Percentiles rank a stretch among this genome's conserved stretches.
These are phyloP conservation scores for Stagonosporopsis cucurbitacearum DNA, from an alignment of 2,329 filamentous ascomycete species.

Conservation along the genomic window DNA sequence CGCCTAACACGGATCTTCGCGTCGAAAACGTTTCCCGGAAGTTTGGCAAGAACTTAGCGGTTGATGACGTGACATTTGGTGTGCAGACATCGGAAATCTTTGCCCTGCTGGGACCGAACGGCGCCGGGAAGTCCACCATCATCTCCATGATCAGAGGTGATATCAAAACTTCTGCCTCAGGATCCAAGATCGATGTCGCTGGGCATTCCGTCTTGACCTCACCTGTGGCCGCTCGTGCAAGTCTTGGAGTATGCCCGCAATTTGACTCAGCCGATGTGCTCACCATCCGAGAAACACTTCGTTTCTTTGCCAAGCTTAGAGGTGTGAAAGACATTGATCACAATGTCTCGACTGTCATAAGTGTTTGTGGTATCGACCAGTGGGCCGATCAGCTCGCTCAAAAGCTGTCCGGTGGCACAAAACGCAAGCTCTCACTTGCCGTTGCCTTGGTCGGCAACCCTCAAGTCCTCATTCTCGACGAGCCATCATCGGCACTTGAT, in stretches of 20 bases:
- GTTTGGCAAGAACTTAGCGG: slow-evolving; percentile 68
- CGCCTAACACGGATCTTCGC: slow-evolving; percentile 74
- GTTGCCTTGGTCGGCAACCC: slow-evolving; percentile 93
- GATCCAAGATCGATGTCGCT: slow-evolving; percentile 78
- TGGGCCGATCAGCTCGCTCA: slow-evolving; percentile 77
- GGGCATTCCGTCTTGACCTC: slow-evolving; percentile 69
- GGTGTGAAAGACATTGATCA: slow-evolving; percentile 76
- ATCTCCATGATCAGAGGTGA: slow-evolving; percentile 88
- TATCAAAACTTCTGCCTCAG: slow-evolving; percentile 68
- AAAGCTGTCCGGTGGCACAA: slow-evolving; percentile 85
- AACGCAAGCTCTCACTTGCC: slow-evolving; percentile 84
- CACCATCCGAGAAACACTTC: slow-evolving; percentile 83
- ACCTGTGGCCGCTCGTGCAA: slow-evolving; percentile 70
- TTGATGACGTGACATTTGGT: slow-evolving; percentile 83
- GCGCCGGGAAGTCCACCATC: slow-evolving; percentile 87
- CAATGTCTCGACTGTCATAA: slow-evolving; percentile 77
- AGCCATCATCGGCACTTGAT: slow-evolving; percentile 85
- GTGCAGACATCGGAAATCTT: slow-evolving; percentile 82
- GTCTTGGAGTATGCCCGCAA: slow-evolving; percentile 84
- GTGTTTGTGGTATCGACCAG: slow-evolving; percentile 74
- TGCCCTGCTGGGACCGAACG: slow-evolving; percentile 86
- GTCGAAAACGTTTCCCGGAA: slow-evolving; percentile 78
- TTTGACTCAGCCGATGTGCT: slow-evolving; percentile 79
- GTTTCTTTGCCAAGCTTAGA: slow-evolving; percentile 83
- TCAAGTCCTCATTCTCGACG: slow-evolving; percentile 85